Base-by-base conservation (phyloP, 2,329 filamentous ascomycete species). In the Neonectria coccinea region DNA sequence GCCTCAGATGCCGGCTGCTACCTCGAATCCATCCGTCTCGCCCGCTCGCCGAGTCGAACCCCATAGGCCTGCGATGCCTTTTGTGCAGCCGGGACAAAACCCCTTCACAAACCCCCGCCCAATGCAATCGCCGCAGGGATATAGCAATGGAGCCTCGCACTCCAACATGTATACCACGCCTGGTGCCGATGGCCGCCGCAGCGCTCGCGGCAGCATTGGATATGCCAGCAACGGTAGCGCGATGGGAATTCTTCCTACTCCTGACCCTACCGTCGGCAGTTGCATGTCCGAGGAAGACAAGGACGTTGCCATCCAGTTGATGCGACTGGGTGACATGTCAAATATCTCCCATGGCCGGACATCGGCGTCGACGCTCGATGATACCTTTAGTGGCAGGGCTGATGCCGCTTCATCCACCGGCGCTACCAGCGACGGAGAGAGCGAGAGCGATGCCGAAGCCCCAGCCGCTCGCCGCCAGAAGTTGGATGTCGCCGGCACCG, bases 11-110 rank as follows among this genome's bases (percentile, higher is more conserved):
- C 95, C 95, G 53, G 92, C 95, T 71, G 91, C 93, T 55, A 92
- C 92, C n/a, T 97, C 95, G n/a, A 94, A 95, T 74, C 95, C 94
- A n/a, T 98, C 95, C 20, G 92, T 97, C 56, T 98, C 95, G 29
- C 95, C 95, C 65, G 93, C 94, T 76, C 91, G 95, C 75, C 92
- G 93, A 55, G 84, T 91, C 80, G 87, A 92, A 81, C 82, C 92
- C 81, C 79, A 91, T 83, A 84, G 92, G 82, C 82, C 91, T 76
- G 78, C 90, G 77, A 76, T 97, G 83, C 92, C 93, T 4, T 97
- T 92, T 76, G 87, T 91, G 54, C 89, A 90, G 72, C 88, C 89
- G 29, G 88, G 89, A 55, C 92, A 96, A 73, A 92, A 94, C 73
- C 91, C 92, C 6, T 97, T 96, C 76, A 87, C 87, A 68, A 93